Percentiles rank a stretch among this genome's conserved stretches.
These are phyloP conservation scores for Penicillium paneum DNA, from an alignment of 2,329 filamentous ascomycete genomes.

Conservation along the genomic window DNA sequence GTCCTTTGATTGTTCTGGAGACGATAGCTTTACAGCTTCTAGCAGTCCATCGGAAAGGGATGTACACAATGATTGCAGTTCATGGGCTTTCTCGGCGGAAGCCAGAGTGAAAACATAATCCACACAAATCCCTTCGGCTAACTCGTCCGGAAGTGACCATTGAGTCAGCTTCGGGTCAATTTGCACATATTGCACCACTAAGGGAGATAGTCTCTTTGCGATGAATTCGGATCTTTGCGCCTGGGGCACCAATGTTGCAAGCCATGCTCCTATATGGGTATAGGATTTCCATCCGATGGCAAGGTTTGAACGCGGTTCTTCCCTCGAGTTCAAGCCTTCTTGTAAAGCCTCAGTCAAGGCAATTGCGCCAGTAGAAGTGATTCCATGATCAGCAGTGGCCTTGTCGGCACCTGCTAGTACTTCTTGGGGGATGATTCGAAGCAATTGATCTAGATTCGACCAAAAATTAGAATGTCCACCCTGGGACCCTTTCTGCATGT, in stretches of 20 bases:
- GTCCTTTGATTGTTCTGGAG: conserved; percentile 78
- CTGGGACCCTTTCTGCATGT: conserved; percentile 81
- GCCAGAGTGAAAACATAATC: conserved; percentile 40
- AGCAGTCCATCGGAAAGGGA: conserved; percentile 61
- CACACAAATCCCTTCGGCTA: conserved; percentile 38
- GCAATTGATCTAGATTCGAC: conserved; percentile 62
- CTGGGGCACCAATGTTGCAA: conserved; percentile 49
- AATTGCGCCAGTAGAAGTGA: conserved; percentile 51
- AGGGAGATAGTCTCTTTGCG: conserved; percentile 49
- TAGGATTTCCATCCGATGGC: conserved; percentile 73
- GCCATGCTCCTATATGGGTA: conserved; percentile 58
- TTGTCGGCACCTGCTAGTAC: conserved; percentile 38
- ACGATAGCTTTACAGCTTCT: conserved; percentile 66
- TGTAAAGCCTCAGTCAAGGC: conserved; percentile 66
- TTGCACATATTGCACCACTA: conserved; percentile 54
- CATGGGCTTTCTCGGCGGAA: conserved; percentile 44
- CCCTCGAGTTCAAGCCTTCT: conserved; percentile 67
- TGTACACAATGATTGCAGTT: conserved; percentile 60
- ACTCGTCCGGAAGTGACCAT: conserved; percentile 51
- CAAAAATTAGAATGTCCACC: conserved; percentile 71
- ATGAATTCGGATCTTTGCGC: conserved; percentile 50
- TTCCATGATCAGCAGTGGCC: conserved; percentile 18
- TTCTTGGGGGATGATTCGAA: conserved; percentile 55
- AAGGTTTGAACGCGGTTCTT: conserved; percentile 69
- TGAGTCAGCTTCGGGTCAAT: conserved; percentile 45